Evolutionary conservation across 2,329 filamentous ascomycete genomes (phyloP), one percentile per base, ranked within the genome.

Genomic region (Trichophyton verrucosum): DNA sequence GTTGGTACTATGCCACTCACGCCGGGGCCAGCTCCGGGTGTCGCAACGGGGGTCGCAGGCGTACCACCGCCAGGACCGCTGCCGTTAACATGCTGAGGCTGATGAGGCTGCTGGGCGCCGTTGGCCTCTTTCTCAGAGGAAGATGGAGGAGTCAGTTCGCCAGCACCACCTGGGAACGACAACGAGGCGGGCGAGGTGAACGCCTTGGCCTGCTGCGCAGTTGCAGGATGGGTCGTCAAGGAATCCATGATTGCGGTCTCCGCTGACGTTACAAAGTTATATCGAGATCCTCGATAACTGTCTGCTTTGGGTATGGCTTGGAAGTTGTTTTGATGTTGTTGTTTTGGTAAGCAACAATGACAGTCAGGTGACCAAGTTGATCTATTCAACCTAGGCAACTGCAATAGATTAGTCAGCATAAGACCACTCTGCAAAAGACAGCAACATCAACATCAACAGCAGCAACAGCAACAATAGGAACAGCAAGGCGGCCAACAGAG

Each of bases 101-200:
- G 60, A 13, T 82, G 82, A 68, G 75, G 72, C 68, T 73, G 72
- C 61, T 71, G 57, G 68, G 64, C 67, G 38, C 33, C 56, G 40
- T 58, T 42, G 33, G 56, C 6, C 33, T 46, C 87, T 73, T 85
- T 86, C 70, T 87, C 87, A 65, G 83, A 86, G 63, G 84, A 82
- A 49, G 89, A 36, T 8, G 33, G 89, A 64, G 89, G 89, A 62
- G 89, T 92, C 73, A 96, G 75, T 72, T 95, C 90, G 68, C 85
- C 85, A 69, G 86, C 85, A 65, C 86, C 89, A 72, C 88, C 88
- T 59, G 92, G 91, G 76, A 95, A 97, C 64, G 91, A 95, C 68
- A 97, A 82, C 68, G 91, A 96, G 66, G 89, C 88, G 61, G 91
- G 89, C 63, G 90, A 91, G 70, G 91, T 95, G 77, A 97, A 96